Evolutionary conservation across 2,329 filamentous ascomycete genomes (phyloP), one percentile per base, ranked within the genome.

Genomic region (Paecilomyces variotii): DNA sequence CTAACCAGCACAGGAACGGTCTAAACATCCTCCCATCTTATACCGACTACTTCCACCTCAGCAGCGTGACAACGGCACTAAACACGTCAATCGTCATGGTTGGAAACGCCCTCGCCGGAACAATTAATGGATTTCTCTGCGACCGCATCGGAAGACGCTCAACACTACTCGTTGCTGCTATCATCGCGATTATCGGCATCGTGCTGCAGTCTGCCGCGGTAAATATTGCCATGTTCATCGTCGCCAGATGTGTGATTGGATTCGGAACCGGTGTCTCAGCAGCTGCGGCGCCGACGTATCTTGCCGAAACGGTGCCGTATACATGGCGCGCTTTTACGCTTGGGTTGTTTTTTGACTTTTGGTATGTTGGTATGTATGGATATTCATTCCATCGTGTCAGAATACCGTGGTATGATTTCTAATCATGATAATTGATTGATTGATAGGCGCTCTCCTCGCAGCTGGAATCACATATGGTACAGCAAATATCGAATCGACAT

Each of bases 151-250:
- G 77, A 3, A 74, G 78, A n/a, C 72, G 76, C n/a, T 73, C 74
- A n/a, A 70, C 76, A 4, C 73, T 80, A 19, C 72, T 79, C 51
- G 73, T 70, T 63, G 65, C 61, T 10, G 74, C 74, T 0, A 56
- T 75, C 3, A 65, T 80, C 14, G 78, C 76, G 2, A 61, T 81
- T 7, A 50, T 79, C 6, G 79, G 76, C 0, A 72, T 78, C 26
- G 62, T 78, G 7, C 65, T 81, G 10, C 79, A 80, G 64, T 73
- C 74, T 0, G 76, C 78, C 0, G 75, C 79, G 0, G 77, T 81
- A 61, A 75, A 80, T 55, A 76, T 80, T 4, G 76, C 75, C 57
- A 81, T 80, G 79, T 82, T 82, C 63, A 74, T 80, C 30, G 60
- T 78, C 11, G 74, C 71, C 0, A 72, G 81, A 12, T 74, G 82